Base-by-base conservation (phyloP, 1,284 basidiomycete species). In the Lignosus rhinocerotis region DNA sequence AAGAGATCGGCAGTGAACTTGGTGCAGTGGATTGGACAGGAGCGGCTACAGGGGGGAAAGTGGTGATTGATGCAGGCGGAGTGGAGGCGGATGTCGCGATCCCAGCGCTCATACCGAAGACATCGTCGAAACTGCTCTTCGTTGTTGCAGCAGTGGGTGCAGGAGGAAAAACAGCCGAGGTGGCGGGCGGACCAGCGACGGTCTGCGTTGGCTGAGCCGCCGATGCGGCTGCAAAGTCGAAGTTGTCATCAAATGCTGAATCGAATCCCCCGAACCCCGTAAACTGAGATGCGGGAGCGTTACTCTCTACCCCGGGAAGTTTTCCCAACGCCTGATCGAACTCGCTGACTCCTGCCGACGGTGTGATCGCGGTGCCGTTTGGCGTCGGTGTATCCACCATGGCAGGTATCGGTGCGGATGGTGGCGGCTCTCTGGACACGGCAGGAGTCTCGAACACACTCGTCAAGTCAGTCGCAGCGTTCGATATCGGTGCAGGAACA, bases 191-290 rank as follows among this genome's bases (percentile, higher is more conserved):
- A 25, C 4, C 25, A 25, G 25, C 25, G 25, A 25, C 25, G 25
- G 25, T 56, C 16, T 63, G 47, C 11, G 63, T 44, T 14, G 62
- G 62, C 41, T 66, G 61, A 3, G 66, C 69, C 10, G 80, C 76
- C 1, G 81, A 75, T 3, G 82, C 78, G 46, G 83, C 78, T 1
- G 76, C 78, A 64, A 95, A 95, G 74, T 94, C 92, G 70, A 94
- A 94, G 63, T 91, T 89, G 67, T 94, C 92, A 36, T 94, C 93
- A 66, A 94, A 94, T n/a, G 78, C 81, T 55, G 83, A 77, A 58
- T 88, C 88, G 59, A 92, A 88, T 12, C 52, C 55, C 34, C 53
- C 55, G 30, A 54, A 54, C n/a, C 36, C 58, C 10, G 83, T 77
- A 64, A 87, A 84, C 16, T 75, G 73, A 3, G 82, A 76, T 39